Evolutionary conservation across 805 yeast species (phyloP), one percentile per base, ranked within the genome.

Genomic region (Vanderwaltozyma polyspora): DNA sequence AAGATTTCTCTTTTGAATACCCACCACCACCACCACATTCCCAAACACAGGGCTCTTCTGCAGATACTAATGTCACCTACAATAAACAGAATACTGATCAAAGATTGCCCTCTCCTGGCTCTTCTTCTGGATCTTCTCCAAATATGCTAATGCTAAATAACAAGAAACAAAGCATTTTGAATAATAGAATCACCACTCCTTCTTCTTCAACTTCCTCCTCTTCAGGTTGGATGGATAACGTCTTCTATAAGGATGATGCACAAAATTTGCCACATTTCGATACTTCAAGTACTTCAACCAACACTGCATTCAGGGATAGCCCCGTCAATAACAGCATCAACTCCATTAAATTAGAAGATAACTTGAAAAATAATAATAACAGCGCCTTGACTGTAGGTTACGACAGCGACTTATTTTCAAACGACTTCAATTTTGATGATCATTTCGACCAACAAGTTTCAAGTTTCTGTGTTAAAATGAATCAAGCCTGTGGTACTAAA

Each of bases 401-500:
- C 18, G 44, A 43, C 19, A 40, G 44, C 25, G 34, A 35, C 3
- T 31, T 40, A 2, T 44, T 44, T 31, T 44, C 45, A 12, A 44
- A 49, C 27, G 58, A 57, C 16, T 34, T 34, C 13, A 25, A 34
- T 19, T 63, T 62, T 39, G 52, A 56, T 28, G 59, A 62, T 12
- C 58, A 66, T 36, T 80, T 75, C 52, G 80, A 76, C 49, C 89
- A 82, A 51, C 76, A 78, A 44, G 76, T 78, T 35, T 70, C 72
- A 39, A 74, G 72, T 19, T 89, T 89, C 53, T 89, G 97, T 52
- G 70, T 71, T 18, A 73, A 76, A 46, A 67, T 89, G 51, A 71
- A 73, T 41, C 69, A 75, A 54, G 96, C 86, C 1, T 87, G 96
- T 59, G 15, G 29, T 15, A 14, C 36, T 6, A 31, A 25, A 13